Conservation (phyloP, 768 basidiomycete genomes). For the Phylloporus sp. region DNA sequence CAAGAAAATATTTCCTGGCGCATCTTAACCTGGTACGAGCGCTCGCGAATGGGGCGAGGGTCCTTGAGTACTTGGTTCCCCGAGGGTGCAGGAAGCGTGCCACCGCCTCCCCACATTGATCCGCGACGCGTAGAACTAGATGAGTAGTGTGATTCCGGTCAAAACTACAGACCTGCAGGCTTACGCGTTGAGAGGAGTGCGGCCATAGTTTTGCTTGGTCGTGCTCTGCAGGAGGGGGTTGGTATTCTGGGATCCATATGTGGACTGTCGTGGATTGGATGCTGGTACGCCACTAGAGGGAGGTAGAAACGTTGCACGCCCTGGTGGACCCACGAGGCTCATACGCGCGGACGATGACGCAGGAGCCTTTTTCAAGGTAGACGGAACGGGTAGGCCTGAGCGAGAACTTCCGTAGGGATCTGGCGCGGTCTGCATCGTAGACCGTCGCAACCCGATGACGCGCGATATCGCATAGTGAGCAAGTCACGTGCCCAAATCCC, state of each 20-base stretch:
- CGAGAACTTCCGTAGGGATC: conserved; percentile 48
- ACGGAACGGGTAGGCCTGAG: conserved; percentile 70
- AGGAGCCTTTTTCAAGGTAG: conserved; percentile 66
- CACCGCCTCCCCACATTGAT: conserved; percentile 65
- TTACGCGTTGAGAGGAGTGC: conserved; percentile 72
- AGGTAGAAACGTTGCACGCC: conserved; percentile 49
- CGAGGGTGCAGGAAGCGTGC: conserved; percentile 40
- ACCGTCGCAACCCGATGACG: conserved; percentile 48
- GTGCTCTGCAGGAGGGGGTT: conserved; percentile 69
- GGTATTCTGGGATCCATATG: conserved; percentile 60
- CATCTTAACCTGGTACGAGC: conserved; percentile 67
- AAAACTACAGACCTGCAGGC: conserved; percentile 4
- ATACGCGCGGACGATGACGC: conserved; percentile 45
- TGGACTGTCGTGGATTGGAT: conserved; percentile 63
- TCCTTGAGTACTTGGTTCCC: conserved; percentile 63
- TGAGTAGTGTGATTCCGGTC: neutral
- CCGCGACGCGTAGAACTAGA: conserved; percentile 65
- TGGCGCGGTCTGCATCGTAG: conserved; percentile 49
- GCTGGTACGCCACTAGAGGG: conserved; percentile 29
- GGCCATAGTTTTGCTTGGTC: conserved; percentile 58
- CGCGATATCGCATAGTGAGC: conserved; percentile 7
- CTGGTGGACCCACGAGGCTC: conserved; percentile 74
- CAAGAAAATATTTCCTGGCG: conserved; percentile 71
- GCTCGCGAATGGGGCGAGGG: conserved; percentile 71
- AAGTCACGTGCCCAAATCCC: too few relatives aligned